phyloP scores from a whole-genome alignment of 192 early-diverging fungal genomes.

The Linnemannia hyalina region DNA sequence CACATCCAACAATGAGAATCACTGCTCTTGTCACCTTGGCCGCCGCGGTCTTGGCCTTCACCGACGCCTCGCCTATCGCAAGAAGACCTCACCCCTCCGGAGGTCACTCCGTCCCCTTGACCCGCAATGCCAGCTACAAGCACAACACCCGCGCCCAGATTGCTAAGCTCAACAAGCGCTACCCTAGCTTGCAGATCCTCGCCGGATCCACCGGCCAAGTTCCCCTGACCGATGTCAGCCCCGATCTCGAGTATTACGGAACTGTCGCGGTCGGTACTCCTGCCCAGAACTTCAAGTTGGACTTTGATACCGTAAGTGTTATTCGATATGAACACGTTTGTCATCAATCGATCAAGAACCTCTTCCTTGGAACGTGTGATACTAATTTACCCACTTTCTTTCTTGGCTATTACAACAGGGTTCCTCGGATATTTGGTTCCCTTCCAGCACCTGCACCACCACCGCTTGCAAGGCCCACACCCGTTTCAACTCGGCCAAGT shows the following conservation, averaged over 20 bases:
- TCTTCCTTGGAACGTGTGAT: not conserved
- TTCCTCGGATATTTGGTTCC: conserved; percentile 74
- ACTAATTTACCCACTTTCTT: not conserved
- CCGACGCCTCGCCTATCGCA: conserved; percentile 9
- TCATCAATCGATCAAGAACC: not conserved
- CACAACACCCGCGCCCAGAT: conserved; percentile 34
- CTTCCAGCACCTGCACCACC: conserved; percentile 62
- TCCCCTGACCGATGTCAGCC: conserved; percentile 40
- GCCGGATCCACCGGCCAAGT: conserved; percentile 7
- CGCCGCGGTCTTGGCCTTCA: conserved; percentile 6
- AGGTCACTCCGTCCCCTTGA: conserved; percentile 13
- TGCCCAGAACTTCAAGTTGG: conserved; percentile 70
- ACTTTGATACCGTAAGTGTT: conserved; percentile 33
- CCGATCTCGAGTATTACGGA: conserved; percentile 66
- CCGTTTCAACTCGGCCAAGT: conserved; percentile 61
- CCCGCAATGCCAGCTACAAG: conserved; percentile 10
- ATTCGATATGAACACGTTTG: not conserved
- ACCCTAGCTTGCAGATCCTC: conserved; percentile 9
- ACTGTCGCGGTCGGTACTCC: conserved; percentile 74
- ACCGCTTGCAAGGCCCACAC: conserved; percentile 61
- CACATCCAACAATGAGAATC: not conserved
- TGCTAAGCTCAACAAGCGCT: conserved; percentile 24
- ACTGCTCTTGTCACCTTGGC: conserved; percentile 13
- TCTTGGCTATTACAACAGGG: conserved; percentile 21
- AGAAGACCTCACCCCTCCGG: conserved; percentile 2